A percentile compares a stretch with the other conserved stretches of the same genome.
These are phyloP conservation scores for Diutina catenulata DNA, from an alignment of 1,139 yeast species.

Conservation along the genomic window DNA sequence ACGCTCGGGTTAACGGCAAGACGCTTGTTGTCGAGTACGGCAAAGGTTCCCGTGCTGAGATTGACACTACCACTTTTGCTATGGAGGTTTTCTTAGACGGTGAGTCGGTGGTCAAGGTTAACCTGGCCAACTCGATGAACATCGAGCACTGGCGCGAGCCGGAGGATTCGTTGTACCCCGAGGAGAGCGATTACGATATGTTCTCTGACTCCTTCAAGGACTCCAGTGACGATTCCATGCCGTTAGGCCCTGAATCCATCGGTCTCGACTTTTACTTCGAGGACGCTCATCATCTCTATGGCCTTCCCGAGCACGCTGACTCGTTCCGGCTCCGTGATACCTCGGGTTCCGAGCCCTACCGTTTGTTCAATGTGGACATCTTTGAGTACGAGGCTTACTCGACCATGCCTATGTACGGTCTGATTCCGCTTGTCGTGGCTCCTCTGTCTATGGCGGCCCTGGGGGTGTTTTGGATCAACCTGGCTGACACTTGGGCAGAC, in stretches of 20 bases:
- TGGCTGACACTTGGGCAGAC: slow-evolving; percentile 89
- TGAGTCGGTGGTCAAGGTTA: slow-evolving; percentile 39
- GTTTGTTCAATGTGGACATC: slow-evolving; percentile 85
- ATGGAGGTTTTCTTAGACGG: slow-evolving; percentile 14
- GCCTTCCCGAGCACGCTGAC: slow-evolving; percentile 95
- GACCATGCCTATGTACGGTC: slow-evolving; percentile 85
- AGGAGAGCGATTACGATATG: slow-evolving; percentile 43
- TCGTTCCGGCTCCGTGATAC: slow-evolving; percentile 65
- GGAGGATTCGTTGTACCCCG: slow-evolving; percentile 27
- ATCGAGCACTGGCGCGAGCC: slow-evolving; percentile 61
- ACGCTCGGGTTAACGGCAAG: slow-evolving; percentile 12
- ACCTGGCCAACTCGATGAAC: slow-evolving; percentile 61
- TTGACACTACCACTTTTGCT: slow-evolving; percentile 41
- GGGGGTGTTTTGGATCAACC: slow-evolving; percentile 85
- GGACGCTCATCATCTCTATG: slow-evolving; percentile 58
- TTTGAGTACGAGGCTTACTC: slow-evolving; percentile 84
- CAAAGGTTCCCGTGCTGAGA: slow-evolving; percentile 20
- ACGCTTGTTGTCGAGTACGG: slow-evolving; percentile 29
- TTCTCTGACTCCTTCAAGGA: slow-evolving; percentile 53
- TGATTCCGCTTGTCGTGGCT: slow-evolving; percentile 80
- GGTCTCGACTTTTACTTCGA: slow-evolving; percentile 64
- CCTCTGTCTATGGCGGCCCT: slow-evolving; percentile 45
- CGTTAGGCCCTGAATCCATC: slow-evolving; percentile 85
- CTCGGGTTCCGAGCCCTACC: slow-evolving; percentile 50
- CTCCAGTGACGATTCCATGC: slow-evolving; percentile 45